A percentile compares a stretch with the other conserved stretches of the same genome.
Evolutionary conservation across 2,329 filamentous ascomycete species (phyloP).

Genomic region (Aschersonia sp.): DNA sequence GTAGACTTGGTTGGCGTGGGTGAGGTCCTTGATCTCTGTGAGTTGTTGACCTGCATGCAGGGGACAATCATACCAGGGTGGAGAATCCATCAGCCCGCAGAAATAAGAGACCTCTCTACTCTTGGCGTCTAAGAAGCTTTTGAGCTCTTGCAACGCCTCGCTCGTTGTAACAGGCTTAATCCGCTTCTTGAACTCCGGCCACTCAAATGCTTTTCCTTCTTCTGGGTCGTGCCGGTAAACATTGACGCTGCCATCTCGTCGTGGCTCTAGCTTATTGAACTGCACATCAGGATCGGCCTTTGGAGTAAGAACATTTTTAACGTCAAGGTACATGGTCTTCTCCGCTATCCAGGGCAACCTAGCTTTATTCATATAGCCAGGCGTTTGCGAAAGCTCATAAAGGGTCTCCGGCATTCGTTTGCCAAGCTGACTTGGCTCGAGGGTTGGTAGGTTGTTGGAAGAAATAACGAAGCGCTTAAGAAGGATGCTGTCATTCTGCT

Average conservation of each 20-base stretch:
- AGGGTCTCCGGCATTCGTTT: background rate
- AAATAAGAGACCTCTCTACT: background rate
- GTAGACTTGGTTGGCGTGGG: background rate
- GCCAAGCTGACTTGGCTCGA: background rate
- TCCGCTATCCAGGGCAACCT: background rate
- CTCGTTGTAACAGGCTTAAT: background rate
- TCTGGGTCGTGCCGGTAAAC: background rate
- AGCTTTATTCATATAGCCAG: background rate
- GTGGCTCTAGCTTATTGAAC: background rate
- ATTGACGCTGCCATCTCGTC: background rate
- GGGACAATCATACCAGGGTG: background rate
- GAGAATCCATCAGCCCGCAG: background rate
- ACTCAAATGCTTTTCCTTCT: background rate
- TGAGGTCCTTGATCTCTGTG: background rate
- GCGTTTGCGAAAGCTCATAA: background rate
- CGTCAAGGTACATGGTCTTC: background rate
- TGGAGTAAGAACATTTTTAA: background rate
- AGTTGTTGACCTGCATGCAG: background rate
- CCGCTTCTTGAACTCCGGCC: background rate
- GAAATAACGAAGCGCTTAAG: background rate
- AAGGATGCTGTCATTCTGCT: background rate
- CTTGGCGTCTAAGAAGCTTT: background rate
- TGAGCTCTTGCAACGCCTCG: background rate
- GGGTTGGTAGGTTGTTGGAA: background rate
- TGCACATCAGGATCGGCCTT: background rate